A percentile compares a stretch with the other conserved stretches of the same genome.
phyloP scores from a whole-genome alignment of 2,329 filamentous ascomycete genomes.

The Aspergillus proliferans region DNA sequence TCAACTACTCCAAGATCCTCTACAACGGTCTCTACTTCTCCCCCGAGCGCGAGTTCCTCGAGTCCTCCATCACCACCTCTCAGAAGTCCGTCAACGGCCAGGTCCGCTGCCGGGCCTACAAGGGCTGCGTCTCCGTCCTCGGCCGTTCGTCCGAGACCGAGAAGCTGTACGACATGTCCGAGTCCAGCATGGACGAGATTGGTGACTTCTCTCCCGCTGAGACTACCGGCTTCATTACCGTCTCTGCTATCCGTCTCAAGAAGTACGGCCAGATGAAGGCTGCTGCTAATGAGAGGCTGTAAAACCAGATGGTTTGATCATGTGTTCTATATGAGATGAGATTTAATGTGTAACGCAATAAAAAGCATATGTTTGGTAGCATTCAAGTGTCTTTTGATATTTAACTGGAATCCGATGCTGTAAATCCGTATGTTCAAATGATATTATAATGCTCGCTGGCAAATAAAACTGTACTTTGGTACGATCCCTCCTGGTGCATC shows the following conservation, averaged over 20 bases:
- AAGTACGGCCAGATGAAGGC: slow-evolving; percentile 40
- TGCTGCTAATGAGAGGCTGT: slow-evolving; percentile 28
- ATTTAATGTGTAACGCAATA: slow-evolving; percentile 2
- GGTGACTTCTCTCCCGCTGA: slow-evolving; percentile 61
- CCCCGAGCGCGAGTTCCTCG: slow-evolving; percentile 64
- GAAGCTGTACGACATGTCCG: slow-evolving; percentile 63
- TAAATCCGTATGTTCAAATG: no score
- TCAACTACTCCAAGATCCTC: slow-evolving; percentile 51
- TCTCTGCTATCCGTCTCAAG: slow-evolving; percentile 36
- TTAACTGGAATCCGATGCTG: no score
- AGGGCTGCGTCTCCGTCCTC: slow-evolving; percentile 54
- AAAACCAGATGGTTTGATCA: slow-evolving; percentile 5
- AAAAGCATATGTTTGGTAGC: not conserved
- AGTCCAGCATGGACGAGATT: slow-evolving; percentile 65
- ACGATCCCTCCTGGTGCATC: not conserved
- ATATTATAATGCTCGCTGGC: no score
- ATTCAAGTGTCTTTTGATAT: not conserved
- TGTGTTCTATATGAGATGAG: not conserved
- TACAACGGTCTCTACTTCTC: slow-evolving; percentile 64
- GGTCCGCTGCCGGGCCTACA: slow-evolving; percentile 60
- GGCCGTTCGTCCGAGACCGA: slow-evolving; percentile 56
- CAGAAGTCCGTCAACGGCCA: slow-evolving; percentile 50
- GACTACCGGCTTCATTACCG: slow-evolving; percentile 57
- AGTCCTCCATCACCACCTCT: slow-evolving; percentile 34
- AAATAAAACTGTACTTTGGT: no score